Base-by-base conservation (phyloP, 345 rosid genomes). In the Firmiana major region DNA sequence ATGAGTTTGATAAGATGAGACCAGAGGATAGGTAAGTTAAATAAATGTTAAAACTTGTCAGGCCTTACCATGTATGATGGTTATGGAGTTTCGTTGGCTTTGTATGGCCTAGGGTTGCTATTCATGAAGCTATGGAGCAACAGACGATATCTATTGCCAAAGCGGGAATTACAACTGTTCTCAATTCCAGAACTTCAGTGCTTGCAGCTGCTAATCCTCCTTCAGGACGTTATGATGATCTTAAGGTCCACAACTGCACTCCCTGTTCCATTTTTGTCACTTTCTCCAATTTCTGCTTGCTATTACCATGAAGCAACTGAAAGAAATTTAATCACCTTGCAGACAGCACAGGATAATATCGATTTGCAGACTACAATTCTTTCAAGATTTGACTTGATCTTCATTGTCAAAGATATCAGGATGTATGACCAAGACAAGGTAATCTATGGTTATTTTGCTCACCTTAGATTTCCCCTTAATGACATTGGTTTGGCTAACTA, bases 121-220 rank as follows among this genome's bases (percentile, higher is more conserved):
- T 95, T 79, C 99, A 95, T 81, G 99, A 95, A 88, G 98, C 99
- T 51, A 95, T 95, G 98, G 98, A 95, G 84, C 97, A 92, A 85
- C 98, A 95, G 84, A 96, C 99, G 7, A 96, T 96, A 86, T 96
- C 99, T 67, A 96, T 96, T 81, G 98, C 99, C 66, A 96, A 96
- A 88, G 99, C 99, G 64, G 97, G 99, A 80, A 96, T 96, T 79
- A 96, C 99, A 49, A 96, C 99, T 6, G 98, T 96, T 73, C 92
- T 96, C 42, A 96, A 92, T 84, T 96, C 99, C 63, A 93, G 99
- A 85, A 90, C 99, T 70, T 90, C 99, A 31, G 98, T 93, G 67
- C 98, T 96, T 77, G 98, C 98, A 10, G 99, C 98, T 86, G 99
- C 99, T 79, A 92, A 96, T 75, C 99, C 97, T 51, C 98, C 99